Conservation (phyloP, 2,329 filamentous ascomycete species). For the Tolypocladium sp. region DNA sequence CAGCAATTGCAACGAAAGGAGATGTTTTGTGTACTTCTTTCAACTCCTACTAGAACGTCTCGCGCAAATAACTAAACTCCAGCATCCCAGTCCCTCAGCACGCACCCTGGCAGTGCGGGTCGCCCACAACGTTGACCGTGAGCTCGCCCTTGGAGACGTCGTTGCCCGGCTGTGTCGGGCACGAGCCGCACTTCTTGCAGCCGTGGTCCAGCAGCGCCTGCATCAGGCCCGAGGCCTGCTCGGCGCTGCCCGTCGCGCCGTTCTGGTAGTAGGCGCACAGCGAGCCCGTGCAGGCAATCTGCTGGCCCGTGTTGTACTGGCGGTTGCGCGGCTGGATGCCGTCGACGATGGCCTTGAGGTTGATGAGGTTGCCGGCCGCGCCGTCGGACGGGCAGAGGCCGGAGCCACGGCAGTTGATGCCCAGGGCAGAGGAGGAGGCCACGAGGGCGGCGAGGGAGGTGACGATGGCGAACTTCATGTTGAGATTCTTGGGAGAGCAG, state of each 20-base stretch:
- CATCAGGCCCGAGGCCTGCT: constrained; percentile 5
- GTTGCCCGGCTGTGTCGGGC: constrained; percentile 8
- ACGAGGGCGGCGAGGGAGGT: constrained; percentile 2
- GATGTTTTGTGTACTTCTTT: too few species aligned
- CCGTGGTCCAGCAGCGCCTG: constrained; percentile 8
- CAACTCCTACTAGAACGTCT: too few species aligned
- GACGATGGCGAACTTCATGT: background rate
- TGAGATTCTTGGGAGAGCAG: too few species aligned
- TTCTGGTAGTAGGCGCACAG: constrained; percentile 11
- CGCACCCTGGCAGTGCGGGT: constrained; percentile 7
- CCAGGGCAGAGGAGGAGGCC: constrained; percentile 5
- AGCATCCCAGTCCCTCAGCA: background rate
- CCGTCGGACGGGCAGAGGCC: constrained; percentile 6
- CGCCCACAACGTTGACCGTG: constrained; percentile 7
- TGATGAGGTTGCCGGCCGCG: constrained; percentile 5
- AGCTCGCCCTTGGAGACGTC: constrained; percentile 4
- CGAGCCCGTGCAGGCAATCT: constrained; percentile 9
- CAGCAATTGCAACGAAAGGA: too few species aligned
- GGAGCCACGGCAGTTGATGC: constrained; percentile 11
- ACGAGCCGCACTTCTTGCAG: constrained; percentile 9
- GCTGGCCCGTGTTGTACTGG: constrained; percentile 6
- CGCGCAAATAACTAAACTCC: too few species aligned
- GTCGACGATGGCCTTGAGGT: constrained; percentile 8
- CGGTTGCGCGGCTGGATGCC: constrained; percentile 4
- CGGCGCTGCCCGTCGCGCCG: constrained; percentile 6